Percentiles rank a stretch among this genome's conserved stretches.
phyloP scores from a whole-genome alignment of 345 rosid species.

The Eucalyptus paniculata region DNA sequence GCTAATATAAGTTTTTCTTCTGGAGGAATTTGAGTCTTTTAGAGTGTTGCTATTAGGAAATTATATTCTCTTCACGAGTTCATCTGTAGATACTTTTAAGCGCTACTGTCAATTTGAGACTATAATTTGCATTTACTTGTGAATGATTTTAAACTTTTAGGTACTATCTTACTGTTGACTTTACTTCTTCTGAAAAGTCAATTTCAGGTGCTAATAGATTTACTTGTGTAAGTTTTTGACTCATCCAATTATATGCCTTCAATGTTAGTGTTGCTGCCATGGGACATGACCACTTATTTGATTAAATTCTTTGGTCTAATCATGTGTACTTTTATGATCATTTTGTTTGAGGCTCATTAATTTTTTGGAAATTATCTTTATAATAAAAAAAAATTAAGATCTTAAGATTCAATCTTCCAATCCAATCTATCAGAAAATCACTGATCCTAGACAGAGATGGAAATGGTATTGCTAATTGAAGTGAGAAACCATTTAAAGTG shows the following conservation, averaged over 20 bases:
- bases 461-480: not conserved
- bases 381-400: not conserved
- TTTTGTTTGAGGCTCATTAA: not conserved
- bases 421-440: not conserved
- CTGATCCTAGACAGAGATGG: not conserved
- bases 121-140: not conserved
- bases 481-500: not conserved
- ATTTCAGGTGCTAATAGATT: not conserved
- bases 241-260: not conserved
- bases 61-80: not conserved
- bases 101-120: not conserved
- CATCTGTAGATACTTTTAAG: not conserved
- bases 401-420: not conserved
- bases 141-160: not conserved
- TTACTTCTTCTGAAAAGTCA: not conserved
- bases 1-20: not conserved
- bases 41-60: not conserved
- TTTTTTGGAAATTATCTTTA: not conserved
- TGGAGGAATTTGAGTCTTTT: not conserved
- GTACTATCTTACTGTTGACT: not conserved
- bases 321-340: not conserved
- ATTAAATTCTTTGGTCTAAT: not conserved
- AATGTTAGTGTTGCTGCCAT: not conserved
- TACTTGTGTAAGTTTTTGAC: not conserved
- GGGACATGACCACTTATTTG: not conserved